phyloP scores from a whole-genome alignment of 2,329 filamentous ascomycete species.

The Alternaria sp. region DNA sequence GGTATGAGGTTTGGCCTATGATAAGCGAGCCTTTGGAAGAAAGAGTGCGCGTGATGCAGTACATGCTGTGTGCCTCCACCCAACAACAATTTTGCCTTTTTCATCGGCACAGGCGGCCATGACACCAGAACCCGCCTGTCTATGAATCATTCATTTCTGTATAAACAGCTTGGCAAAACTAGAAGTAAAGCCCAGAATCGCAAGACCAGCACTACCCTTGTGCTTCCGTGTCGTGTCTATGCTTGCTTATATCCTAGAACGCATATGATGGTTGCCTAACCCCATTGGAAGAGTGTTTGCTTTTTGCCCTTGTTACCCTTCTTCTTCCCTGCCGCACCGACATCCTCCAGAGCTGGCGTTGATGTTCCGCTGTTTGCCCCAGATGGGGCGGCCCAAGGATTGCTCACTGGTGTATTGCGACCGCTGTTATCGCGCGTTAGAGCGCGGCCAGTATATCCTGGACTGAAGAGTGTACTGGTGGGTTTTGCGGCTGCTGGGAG shows the following conservation, averaged over 20 bases:
- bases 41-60: background rate
- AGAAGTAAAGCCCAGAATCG: background rate
- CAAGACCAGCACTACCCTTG: background rate
- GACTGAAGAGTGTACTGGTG: constrained; percentile 62
- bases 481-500: constrained; percentile 80
- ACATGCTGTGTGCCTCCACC: background rate
- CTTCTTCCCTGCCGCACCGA: constrained; percentile 48
- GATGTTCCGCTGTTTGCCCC: constrained; percentile 36
- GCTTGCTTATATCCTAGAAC: background rate
- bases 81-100: background rate
- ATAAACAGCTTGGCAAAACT: background rate
- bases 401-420: constrained; percentile 48
- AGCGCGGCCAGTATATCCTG: constrained; percentile 58
- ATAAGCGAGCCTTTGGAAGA: background rate
- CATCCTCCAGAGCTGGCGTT: constrained; percentile 35
- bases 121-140: background rate
- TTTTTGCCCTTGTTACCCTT: constrained; percentile 61
- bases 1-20: background rate
- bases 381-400: constrained; percentile 51
- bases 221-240: background rate
- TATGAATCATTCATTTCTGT: background rate
- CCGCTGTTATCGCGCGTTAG: constrained; percentile 54
- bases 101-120: background rate
- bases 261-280: constrained; percentile 32
- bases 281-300: constrained; percentile 61